Evolutionary conservation across 495 filamentous ascomycete genomes (phyloP), one percentile per base, ranked within the genome.

Genomic region (Rhizodiscina lignyota): DNA sequence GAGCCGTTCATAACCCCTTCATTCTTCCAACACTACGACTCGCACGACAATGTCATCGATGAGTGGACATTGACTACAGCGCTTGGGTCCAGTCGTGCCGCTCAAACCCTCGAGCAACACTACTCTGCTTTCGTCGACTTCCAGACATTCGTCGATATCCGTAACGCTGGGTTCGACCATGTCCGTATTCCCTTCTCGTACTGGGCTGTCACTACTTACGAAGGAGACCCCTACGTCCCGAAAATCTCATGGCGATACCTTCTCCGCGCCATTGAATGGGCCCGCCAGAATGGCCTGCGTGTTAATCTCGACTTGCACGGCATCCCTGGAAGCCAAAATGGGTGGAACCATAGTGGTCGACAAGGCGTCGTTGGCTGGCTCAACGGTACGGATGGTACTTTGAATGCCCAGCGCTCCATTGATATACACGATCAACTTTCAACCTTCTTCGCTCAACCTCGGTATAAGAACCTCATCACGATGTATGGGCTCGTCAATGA

Each of bases 1-100:
- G 91, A 99, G 43, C 91, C 91, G 0, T 94, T 92, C 48, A 94
- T 99, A 49, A 84, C 78, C 12, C 91, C 91, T 0, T 93, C 84
- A 1, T 63, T 94, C 20, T 99, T 99, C 50, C 55, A 74, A 1
- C 42, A 42, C 5, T 93, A 82, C 58, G 63, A 68, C 34, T 45
- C 56, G 1, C 58, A 53, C 12, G 54, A 74, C 32, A 70, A 67
- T 12, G 67, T 96, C 34, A 63, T 94, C 15, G 91, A 99, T 48
- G 91, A 99, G 56, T 94, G 68, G 45, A 93, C 83, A 0, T 58
- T 96, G 28, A 73, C 68, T 37, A 55, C 58, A 26, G 60, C 77
- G 40, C 67, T 96, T 2, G 89, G 83, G 0, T 51, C 67, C 4
- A 48, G 49, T 0, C 65, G 67, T 13, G 68, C 75, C 11, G 66